Evolutionary conservation across 768 basidiomycete genomes (phyloP), one percentile per base, ranked within the genome.

Genomic region (Dendrothele bispora): DNA sequence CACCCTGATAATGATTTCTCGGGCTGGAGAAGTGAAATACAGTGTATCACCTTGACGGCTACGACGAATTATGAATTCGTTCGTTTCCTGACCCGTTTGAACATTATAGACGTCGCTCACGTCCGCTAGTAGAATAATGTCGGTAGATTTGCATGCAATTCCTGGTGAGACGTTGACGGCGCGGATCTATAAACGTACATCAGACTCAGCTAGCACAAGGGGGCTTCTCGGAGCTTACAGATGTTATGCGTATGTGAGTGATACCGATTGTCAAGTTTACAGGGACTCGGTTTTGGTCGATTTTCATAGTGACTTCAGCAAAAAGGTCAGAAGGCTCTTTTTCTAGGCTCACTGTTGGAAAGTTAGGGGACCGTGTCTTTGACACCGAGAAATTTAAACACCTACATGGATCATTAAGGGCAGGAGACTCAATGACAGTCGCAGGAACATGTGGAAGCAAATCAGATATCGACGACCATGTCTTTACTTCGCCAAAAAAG

Each of bases 51-150:
- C 84, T 51, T 88, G 86, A 50, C 79, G 74, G 48, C 79, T 81
- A 37, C 86, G 77, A 36, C 91, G 78, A 51, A 93, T 82, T 51
- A 91, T 86, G 58, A 94, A 93, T 58, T 93, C 88, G 46, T 84
- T 72, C 18, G 65, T 63, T 43, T 92, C 88, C 14, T 83, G 78
- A 6, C 88, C 87, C 14, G 84, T 87, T 2, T 84, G 80, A 18
- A 92, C 82, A 37, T 87, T 88, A 65, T 91, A 88, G 1, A 91
- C 80, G 55, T 97, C 93, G 66, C 90, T 91, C 53, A 97, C 79
- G 50, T 95, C 92, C 3, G 78, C 67, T 21, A 94, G 66, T 5
- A 82, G 77, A 45, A 95, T 83, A 45, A 95, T 82, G 57, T 97
- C 93, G 1, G 86, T 88, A 2, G 88, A 82, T 67, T 83, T 82